Conservation (phyloP, 495 filamentous ascomycete species). For the Tuber umbilicatum region DNA sequence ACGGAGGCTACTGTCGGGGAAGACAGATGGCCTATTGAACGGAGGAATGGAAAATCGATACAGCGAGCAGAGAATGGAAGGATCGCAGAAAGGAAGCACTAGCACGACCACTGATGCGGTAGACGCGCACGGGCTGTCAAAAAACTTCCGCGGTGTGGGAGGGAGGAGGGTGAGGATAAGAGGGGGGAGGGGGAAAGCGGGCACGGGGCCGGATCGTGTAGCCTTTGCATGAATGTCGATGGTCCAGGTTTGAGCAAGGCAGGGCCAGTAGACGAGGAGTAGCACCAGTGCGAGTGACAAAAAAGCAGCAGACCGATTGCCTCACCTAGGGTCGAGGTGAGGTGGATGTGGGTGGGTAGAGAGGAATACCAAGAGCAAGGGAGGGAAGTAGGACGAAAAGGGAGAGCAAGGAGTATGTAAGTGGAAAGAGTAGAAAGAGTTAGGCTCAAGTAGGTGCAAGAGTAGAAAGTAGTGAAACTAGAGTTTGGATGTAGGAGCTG, state of each 20-base stretch:
- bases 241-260: slow-evolving; percentile 30
- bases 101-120: slow-evolving; percentile 39
- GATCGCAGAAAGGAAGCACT: slow-evolving; percentile 30
- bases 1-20: slow-evolving; percentile 1
- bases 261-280: slow-evolving; percentile 28
- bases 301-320: slow-evolving; percentile 17
- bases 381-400: slow-evolving; percentile 6
- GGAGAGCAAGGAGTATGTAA: neutral
- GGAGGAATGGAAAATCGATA: slow-evolving; percentile 37
- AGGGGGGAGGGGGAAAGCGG: slow-evolving; percentile 30
- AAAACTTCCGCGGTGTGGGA: slow-evolving; percentile 23
- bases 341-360: slow-evolving; percentile 1
- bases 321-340: slow-evolving; percentile 6
- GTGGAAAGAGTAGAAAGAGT: slow-evolving; percentile 9
- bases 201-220: slow-evolving; percentile 37
- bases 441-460: slow-evolving; percentile 7
- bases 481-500: slow-evolving; percentile 15
- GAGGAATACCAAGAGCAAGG: slow-evolving; percentile 8
- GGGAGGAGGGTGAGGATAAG: slow-evolving; percentile 24
- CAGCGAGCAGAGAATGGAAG: slow-evolving; percentile 34
- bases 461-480: slow-evolving; percentile 11
- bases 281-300: slow-evolving; percentile 11
- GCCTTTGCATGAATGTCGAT: slow-evolving; percentile 38
- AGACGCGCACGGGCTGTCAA: slow-evolving; percentile 36
- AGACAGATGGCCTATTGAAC: slow-evolving; percentile 28